Evolutionary conservation across 2,329 filamentous ascomycete genomes (phyloP), one percentile per base, ranked within the genome.

Genomic region (Penicillium sp.): DNA sequence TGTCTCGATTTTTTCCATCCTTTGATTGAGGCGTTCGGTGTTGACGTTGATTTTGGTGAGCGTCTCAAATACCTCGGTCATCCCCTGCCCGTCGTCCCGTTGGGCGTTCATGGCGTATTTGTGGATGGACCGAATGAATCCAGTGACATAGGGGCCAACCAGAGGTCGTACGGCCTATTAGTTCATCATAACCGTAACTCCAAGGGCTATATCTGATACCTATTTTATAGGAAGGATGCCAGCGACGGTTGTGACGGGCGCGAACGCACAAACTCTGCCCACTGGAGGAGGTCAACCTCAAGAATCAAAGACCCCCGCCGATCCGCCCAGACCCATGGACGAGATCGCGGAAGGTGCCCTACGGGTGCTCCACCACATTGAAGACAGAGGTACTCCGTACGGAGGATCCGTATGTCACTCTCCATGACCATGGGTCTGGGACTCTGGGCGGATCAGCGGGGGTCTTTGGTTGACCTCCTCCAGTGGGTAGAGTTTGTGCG

Each of bases 61-160:
- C 35, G 44, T 40, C 9, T 52, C 49, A 10, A 52, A 44, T 44
- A 48, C 49, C 36, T 48, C 41, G 42, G 44, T 44, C 40, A 52
- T 52, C 27, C 42, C 47, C 53, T 46, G 37, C 33, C 35, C 37
- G 19, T 55, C 52, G n/a, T 46, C 49, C 42, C 46, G 50, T 50
- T 55, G 43, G 53, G 46, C 53, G 41, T 53, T 55, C 28, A 55
- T 40, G 18, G 44, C 50, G 41, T 46, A 50, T 34, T 50, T 19
- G 46, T 50, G 50, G 37, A 55, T 30, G 16, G 50, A 46, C 1
- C 35, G 12, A 13, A 13, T 22, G 8, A n/a, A 37, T n/a, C 35
- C 18, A 7, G 35, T 37, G 18, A n/a, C 18, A 25, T 34, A 34
- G 22, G 11, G 12, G 12, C n/a, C 30, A 22, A 22, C 19, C 19